Conservation (phyloP, 805 yeast genomes). For the Saturnispora ahearnii region DNA sequence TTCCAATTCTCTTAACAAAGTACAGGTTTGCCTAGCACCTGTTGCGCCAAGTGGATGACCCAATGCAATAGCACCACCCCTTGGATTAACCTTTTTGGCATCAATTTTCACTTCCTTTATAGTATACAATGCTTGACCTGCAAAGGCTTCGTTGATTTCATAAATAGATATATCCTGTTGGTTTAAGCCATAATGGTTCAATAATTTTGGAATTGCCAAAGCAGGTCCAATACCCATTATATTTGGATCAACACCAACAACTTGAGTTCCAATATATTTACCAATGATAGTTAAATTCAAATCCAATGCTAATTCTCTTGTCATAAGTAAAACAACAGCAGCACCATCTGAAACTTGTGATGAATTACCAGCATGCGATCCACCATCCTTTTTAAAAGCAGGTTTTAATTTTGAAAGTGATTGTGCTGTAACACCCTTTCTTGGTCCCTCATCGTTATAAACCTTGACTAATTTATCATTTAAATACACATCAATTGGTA, state of each 20-base stretch:
- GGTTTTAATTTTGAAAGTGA: slow-evolving; percentile 71
- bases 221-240: slow-evolving; percentile 99
- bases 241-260: slow-evolving; percentile 94
- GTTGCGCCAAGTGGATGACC: slow-evolving; percentile 93
- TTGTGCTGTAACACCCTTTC: slow-evolving; percentile 74
- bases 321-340: slow-evolving; percentile 76
- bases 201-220: slow-evolving; percentile 79
- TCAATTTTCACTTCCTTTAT: slow-evolving; percentile 61
- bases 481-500: slow-evolving; percentile 61
- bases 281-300: slow-evolving; percentile 66
- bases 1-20: slow-evolving; percentile 71
- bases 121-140: slow-evolving; percentile 84
- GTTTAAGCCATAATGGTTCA: slow-evolving; percentile 36
- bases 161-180: slow-evolving; percentile 62
- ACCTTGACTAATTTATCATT: slow-evolving; percentile 38
- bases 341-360: slow-evolving; percentile 97
- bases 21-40: slow-evolving; percentile 83
- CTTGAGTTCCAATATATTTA: slow-evolving; percentile 67
- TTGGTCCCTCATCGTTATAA: slow-evolving; percentile 63
- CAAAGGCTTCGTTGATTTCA: slow-evolving; percentile 95
- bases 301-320: slow-evolving; percentile 75
- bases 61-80: slow-evolving; percentile 94
- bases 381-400: slow-evolving; percentile 76
- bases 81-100: slow-evolving; percentile 65
- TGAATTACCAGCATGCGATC: slow-evolving; percentile 93